Evolutionary conservation across 2,329 filamentous ascomycete genomes (phyloP).

Genomic region (Corinectria fuckeliana): DNA sequence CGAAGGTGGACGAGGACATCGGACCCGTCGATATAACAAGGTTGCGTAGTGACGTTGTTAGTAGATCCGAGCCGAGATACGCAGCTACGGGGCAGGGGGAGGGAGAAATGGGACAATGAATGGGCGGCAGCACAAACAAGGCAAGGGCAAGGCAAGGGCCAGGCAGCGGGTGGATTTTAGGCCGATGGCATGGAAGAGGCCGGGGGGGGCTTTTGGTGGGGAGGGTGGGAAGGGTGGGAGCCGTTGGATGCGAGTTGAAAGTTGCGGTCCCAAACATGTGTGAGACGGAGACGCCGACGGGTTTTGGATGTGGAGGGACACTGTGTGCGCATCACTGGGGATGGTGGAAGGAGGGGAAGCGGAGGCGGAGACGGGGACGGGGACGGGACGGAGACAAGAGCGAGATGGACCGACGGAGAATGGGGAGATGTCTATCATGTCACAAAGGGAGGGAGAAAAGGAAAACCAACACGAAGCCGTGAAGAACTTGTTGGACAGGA

Average conservation of each 20-base stretch:
- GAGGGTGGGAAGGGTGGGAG: neutral
- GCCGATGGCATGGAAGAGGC: conserved; percentile 6
- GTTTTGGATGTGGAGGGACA: conserved; percentile 6
- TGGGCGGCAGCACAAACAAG: conserved; percentile 6
- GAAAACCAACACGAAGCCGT: neutral
- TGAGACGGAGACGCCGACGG: conserved; percentile 9
- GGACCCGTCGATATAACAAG: conserved; percentile 10
- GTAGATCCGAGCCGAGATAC: conserved; percentile 17
- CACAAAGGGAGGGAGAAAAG: neutral
- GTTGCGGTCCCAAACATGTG: neutral
- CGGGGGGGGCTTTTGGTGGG: neutral
- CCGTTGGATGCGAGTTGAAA: conserved; percentile 2
- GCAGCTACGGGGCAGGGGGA: conserved; percentile 4
- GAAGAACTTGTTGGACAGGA: neutral
- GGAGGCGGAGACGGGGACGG: neutral
- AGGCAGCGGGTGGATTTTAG: conserved; percentile 8
- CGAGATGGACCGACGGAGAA: conserved; percentile 1
- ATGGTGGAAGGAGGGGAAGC: neutral
- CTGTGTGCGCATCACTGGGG: neutral
- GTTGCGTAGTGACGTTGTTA: conserved; percentile 6
- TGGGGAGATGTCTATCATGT: conserved; percentile 3
- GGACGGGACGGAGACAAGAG: conserved; percentile 13
- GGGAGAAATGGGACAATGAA: neutral
- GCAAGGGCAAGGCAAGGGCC: conserved; percentile 8
- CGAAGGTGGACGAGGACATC: conserved; percentile 4